Conservation (phyloP, 129 eudicot species). For the Chrysanthemum makinoi region DNA sequence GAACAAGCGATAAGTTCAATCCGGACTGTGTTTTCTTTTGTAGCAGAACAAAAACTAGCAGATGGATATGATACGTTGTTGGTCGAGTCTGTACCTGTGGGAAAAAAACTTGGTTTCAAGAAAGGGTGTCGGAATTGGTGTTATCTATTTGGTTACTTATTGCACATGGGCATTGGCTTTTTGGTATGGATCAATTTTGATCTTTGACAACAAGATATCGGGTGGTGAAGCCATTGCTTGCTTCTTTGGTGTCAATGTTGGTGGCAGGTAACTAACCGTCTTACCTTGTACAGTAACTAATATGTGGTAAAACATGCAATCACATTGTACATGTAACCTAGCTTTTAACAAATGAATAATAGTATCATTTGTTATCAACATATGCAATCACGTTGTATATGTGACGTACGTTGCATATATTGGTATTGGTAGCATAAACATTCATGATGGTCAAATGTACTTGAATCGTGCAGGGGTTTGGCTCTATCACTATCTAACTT, state of each 20-base stretch:
- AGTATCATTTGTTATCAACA: background rate
- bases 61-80: constrained; percentile 48
- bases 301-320: background rate
- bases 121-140: constrained; percentile 75
- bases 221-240: constrained; percentile 89
- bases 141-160: constrained; percentile 75
- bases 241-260: constrained; percentile 86
- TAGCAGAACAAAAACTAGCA: constrained; percentile 61
- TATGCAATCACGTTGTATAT: background rate
- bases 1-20: constrained; percentile 84
- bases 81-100: constrained; percentile 55
- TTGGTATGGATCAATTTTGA: constrained; percentile 82
- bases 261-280: constrained; percentile 50
- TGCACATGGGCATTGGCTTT: constrained; percentile 89
- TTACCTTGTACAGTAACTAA: no score
- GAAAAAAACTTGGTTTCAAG: constrained; percentile 76
- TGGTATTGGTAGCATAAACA: no score
- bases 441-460: background rate
- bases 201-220: constrained; percentile 42
- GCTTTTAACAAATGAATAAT: background rate
- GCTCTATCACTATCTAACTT: constrained; percentile 67
- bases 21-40: constrained; percentile 79
- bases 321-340: background rate
- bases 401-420: background rate
- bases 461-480: constrained; percentile 51